Base-by-base conservation (phyloP, 176 grass and related monocot genomes). In the Zea mays region DNA sequence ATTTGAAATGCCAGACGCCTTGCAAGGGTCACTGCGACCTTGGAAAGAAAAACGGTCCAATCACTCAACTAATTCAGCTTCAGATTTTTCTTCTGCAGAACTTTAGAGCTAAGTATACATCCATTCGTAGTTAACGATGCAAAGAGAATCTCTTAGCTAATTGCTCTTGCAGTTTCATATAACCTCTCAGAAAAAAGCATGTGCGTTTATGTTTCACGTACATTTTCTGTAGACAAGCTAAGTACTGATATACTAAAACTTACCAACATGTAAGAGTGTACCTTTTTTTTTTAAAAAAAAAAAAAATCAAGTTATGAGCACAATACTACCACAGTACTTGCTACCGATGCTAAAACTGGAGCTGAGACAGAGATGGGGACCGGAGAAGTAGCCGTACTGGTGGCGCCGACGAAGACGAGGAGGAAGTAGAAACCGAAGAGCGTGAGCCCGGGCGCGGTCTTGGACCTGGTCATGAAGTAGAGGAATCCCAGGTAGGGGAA, bases 381-480 rank as follows among this genome's bases (percentile, higher is more conserved):
- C 2, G 41, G 38, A 3, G 8, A 41, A 55, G 39, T 20, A 56
- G 33, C 72, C 96, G 69, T 89, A 99, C 96, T 95, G 40, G 96
- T 95, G 83, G 92, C 90, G 50, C 92, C 96, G 13, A 99, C 96
- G 76, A 95, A 99, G 47, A 59, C 92, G 44, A 99, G 92, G 77
- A 95, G 88, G 81, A 99, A 98, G 73, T 95, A 99, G 77, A 95
- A 99, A 39, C 96, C 92, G 71, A 99, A 90, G 69, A 99, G 92
- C 45, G 92, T 95, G 75, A 99, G 87, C 1, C 91, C 70, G 39
- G 96, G 92, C 75, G 87, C 83, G 43, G 92, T 93, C 78, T 89
- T 92, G 70, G 96, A 92, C 78, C 60, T 90, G 71, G 90, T 89
- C 65, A 95, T 87, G 92, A 86, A 95, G 86, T 90, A 99, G 73